A percentile compares a stretch with the other conserved stretches of the same genome.
These are phyloP conservation scores for Millerago galiae DNA, from an alignment of 805 yeast species.

Conservation along the genomic window DNA sequence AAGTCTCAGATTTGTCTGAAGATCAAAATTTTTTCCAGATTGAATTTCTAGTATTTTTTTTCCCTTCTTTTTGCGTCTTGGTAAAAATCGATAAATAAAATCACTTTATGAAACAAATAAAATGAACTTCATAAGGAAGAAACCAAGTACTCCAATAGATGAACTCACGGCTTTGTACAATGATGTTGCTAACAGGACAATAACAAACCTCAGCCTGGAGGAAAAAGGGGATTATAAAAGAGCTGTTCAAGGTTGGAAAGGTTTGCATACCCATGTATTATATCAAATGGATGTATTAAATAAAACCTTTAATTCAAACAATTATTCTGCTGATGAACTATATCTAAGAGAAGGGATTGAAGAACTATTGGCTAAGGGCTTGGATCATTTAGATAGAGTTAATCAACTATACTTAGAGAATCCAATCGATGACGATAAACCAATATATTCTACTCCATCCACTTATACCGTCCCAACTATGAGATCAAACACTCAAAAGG, in stretches of 20 bases:
- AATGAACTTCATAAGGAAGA: slow-evolving; percentile 50
- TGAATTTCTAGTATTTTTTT: too few relatives aligned
- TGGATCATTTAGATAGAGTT: slow-evolving; percentile 35
- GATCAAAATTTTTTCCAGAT: background rate
- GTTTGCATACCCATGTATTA: slow-evolving; percentile 55
- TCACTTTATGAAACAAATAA: background rate
- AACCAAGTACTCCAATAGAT: slow-evolving; percentile 53
- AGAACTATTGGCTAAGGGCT: slow-evolving; percentile 16
- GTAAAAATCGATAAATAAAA: too few relatives aligned
- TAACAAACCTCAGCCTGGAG: slow-evolving; percentile 52
- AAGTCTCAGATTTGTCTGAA: background rate
- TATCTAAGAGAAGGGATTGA: slow-evolving; percentile 28
- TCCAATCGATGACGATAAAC: background rate
- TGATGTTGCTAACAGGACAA: slow-evolving; percentile 53
- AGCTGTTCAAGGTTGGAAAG: slow-evolving; percentile 69
- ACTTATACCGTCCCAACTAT: slow-evolving; percentile 19
- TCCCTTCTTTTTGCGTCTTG: too few relatives aligned
- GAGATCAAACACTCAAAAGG: slow-evolving; percentile 19
- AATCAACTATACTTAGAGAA: slow-evolving; percentile 16
- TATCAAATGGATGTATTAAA: slow-evolving; percentile 50
- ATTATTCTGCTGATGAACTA: slow-evolving; percentile 39
- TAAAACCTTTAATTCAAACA: slow-evolving; percentile 28
- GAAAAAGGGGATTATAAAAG: slow-evolving; percentile 44
- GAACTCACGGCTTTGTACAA: slow-evolving; percentile 55
- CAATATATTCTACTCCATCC: background rate